Percentiles rank a stretch among this genome's conserved stretches.
Conservation (phyloP, 2,329 filamentous ascomycete species). For the Lasiodiplodia gonubiensis region DNA sequence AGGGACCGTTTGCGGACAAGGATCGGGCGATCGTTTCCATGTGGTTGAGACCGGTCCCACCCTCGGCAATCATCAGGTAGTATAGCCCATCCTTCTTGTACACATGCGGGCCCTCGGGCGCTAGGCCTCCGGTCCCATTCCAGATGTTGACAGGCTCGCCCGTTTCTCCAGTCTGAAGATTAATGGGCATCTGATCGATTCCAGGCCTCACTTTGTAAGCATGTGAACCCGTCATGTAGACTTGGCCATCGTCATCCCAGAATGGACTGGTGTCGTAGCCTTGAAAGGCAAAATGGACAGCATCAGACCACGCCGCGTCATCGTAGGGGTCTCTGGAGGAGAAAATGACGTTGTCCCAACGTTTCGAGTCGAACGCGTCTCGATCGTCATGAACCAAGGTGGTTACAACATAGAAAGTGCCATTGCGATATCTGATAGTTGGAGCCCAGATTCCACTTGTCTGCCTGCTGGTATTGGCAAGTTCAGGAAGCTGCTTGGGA, state of each 20-base stretch:
- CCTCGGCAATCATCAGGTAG: conserved; percentile 46
- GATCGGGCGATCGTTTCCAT: conserved; percentile 48
- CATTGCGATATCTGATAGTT: conserved; percentile 48
- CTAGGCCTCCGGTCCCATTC: conserved; percentile 45
- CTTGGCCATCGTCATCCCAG: conserved; percentile 62
- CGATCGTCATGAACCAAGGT: conserved; percentile 42
- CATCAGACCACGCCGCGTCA: conserved; percentile 54
- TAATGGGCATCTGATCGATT: conserved; percentile 39
- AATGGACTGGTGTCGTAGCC: conserved; percentile 62
- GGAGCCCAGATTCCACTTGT: conserved; percentile 51
- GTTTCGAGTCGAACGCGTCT: conserved; percentile 35
- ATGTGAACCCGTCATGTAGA: conserved; percentile 53
- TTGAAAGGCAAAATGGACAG: conserved; percentile 55
- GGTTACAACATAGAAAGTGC: conserved; percentile 50
- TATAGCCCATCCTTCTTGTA: conserved; percentile 46
- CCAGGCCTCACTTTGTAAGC: conserved; percentile 38
- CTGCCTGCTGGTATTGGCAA: conserved; percentile 41
- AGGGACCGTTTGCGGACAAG: conserved; percentile 49
- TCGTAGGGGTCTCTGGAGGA: conserved; percentile 52
- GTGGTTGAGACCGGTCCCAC: conserved; percentile 50
- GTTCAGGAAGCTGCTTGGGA: conserved; percentile 46
- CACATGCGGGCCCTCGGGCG: conserved; percentile 47
- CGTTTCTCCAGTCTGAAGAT: conserved; percentile 42
- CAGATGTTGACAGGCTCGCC: conserved; percentile 38
- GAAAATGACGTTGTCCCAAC: conserved; percentile 56